phyloP scores from a whole-genome alignment of 1,284 basidiomycete genomes.

The Cutaneotrichosporon mucoides region DNA sequence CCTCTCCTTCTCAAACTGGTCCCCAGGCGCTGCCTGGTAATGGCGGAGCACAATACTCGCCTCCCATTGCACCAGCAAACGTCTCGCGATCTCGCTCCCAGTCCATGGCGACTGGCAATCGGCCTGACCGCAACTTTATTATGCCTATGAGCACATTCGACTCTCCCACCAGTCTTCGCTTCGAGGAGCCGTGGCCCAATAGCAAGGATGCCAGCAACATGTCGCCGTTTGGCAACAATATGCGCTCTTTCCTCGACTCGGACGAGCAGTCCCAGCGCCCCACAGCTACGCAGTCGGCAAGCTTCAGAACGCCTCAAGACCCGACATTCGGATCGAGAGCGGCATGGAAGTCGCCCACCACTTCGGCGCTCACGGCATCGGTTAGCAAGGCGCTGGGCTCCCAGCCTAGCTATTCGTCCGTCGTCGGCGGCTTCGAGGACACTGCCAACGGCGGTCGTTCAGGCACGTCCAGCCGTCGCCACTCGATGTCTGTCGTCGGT shows the following conservation, averaged over 20 bases:
- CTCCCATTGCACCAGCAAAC: constrained; percentile 38
- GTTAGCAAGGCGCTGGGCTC: constrained; percentile 28
- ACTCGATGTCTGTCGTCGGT: constrained; percentile 74
- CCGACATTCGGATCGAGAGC: constrained; percentile 22
- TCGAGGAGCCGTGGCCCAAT: constrained; percentile 32
- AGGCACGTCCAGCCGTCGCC: constrained; percentile 74
- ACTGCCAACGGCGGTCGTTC: constrained; percentile 29
- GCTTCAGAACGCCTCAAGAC: constrained; percentile 28
- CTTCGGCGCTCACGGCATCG: constrained; percentile 29
- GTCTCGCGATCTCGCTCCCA: constrained; percentile 43
- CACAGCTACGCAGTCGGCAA: constrained; percentile 5
- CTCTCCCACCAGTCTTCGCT: constrained; percentile 15
- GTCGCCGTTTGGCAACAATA: constrained; percentile 39
- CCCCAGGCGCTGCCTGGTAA: constrained; percentile 4
- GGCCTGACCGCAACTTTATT: constrained; percentile 36
- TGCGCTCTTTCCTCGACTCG: constrained; percentile 20
- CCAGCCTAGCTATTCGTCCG: constrained; percentile 26
- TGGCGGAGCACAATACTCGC: constrained; percentile 29
- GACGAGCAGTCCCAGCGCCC: constrained; percentile 4
- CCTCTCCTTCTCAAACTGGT: constrained; percentile 24
- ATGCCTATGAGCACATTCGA: constrained; percentile 34
- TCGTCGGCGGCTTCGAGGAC: constrained; percentile 31
- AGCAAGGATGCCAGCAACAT: constrained; percentile 36
- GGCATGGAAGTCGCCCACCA: constrained; percentile 23
- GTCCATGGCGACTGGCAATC: constrained; percentile 39